These are phyloP conservation scores for Craspedostauros australis DNA, from an alignment of 108 stramenopile genomes.

Conservation along the genomic window DNA sequence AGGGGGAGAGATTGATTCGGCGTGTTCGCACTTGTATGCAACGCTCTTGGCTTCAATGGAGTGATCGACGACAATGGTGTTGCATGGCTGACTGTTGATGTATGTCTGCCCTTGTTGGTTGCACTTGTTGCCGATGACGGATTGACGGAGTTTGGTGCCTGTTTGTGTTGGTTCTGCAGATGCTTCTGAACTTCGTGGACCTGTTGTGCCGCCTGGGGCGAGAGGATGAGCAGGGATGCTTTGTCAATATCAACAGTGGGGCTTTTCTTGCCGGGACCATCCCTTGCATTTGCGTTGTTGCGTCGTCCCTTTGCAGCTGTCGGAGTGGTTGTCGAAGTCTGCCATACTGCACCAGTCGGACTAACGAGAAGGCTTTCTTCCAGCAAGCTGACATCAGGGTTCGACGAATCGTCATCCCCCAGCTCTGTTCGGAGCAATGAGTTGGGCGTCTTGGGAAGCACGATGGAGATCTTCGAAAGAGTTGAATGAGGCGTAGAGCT, in stretches of 20 bases:
- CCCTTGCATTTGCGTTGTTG: background rate
- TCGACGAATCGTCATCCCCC: background rate
- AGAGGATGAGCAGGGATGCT: constrained; percentile 12
- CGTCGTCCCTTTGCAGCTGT: background rate
- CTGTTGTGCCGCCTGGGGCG: constrained; percentile 20
- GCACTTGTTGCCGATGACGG: constrained; percentile 1
- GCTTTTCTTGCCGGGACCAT: background rate
- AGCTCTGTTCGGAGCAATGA: constrained; percentile 30
- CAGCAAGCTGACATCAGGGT: constrained; percentile 1
- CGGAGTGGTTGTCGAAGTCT: constrained; percentile 4
- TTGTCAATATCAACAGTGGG: constrained; percentile 1
- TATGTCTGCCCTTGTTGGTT: background rate
- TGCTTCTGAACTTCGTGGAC: constrained; percentile 2
- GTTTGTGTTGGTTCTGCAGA: background rate
- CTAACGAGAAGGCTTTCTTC: constrained; percentile 32
- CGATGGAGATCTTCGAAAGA: too few species aligned
- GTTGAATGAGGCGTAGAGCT: too few species aligned
- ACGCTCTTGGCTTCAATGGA: too few species aligned
- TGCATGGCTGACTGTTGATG: background rate
- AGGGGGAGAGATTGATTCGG: too few species aligned
- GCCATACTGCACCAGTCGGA: constrained; percentile 26
- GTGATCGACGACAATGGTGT: too few species aligned
- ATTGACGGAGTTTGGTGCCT: background rate
- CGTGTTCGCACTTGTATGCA: too few species aligned
- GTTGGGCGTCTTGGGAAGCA: constrained; percentile 33